Evolutionary conservation across 306 rosid species (phyloP).

Genomic region (Quercus variabilis): DNA sequence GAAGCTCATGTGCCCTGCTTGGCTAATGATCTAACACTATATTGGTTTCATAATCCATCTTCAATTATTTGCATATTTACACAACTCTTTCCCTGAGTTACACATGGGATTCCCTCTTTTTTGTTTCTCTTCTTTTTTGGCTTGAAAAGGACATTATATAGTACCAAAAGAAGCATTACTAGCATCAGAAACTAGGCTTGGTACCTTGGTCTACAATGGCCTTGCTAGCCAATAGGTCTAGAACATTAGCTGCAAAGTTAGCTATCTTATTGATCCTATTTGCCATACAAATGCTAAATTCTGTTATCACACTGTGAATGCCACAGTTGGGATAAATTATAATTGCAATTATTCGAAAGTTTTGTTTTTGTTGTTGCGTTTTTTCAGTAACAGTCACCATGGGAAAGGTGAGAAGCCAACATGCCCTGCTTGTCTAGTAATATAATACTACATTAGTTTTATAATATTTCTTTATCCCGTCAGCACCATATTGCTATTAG

Average conservation of each 20-base stretch:
- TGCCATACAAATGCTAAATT: too few relatives aligned
- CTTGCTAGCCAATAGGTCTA: too few relatives aligned
- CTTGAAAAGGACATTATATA: background rate
- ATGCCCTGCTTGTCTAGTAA: background rate
- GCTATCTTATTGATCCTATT: too few relatives aligned
- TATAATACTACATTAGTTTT: background rate
- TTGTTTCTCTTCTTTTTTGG: background rate
- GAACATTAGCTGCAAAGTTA: too few relatives aligned
- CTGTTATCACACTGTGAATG: too few relatives aligned
- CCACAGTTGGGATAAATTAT: too few relatives aligned
- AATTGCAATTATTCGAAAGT: too few relatives aligned
- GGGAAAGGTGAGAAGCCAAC: constrained; percentile 69
- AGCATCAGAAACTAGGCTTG: too few relatives aligned
- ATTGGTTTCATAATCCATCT: background rate
- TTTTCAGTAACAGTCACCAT: constrained; percentile 54
- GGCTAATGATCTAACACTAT: background rate
- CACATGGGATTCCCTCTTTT: background rate
- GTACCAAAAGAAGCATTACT: background rate
- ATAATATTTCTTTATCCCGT: background rate
- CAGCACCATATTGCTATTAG: background rate
- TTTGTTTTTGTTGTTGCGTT: too few relatives aligned
- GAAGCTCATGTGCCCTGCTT: background rate
- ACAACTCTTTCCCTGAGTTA: background rate
- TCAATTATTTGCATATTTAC: background rate
- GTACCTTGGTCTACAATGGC: too few relatives aligned